Evolutionary conservation across 1,284 basidiomycete genomes (phyloP).

Genomic region (Psilocybe mexicana): DNA sequence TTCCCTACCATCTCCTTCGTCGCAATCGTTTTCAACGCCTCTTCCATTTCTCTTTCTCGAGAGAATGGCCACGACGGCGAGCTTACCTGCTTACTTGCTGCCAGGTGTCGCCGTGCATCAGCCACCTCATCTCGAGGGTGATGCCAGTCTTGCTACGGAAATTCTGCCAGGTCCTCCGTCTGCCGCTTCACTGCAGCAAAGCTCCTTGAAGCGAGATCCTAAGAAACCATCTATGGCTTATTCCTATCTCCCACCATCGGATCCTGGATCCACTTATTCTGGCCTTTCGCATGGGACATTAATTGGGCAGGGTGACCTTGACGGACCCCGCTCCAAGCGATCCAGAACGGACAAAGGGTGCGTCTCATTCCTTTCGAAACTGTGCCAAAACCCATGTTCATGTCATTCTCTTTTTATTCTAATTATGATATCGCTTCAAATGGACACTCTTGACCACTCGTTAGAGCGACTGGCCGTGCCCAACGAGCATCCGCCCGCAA

Average conservation of each 20-base stretch:
- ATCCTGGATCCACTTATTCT: constrained; percentile 82
- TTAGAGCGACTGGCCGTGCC: constrained; percentile 62
- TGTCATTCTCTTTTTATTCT: background rate
- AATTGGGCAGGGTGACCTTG: constrained; percentile 53
- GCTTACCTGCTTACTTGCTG: constrained; percentile 64
- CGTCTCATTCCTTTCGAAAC: constrained; percentile 33
- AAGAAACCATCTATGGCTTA: constrained; percentile 64
- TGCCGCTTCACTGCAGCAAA: constrained; percentile 64
- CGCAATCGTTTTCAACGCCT: constrained; percentile 24
- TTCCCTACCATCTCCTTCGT: constrained; percentile 29
- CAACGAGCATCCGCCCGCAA: constrained; percentile 75
- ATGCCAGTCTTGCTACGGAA: constrained; percentile 76
- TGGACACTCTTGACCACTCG: constrained; percentile 8
- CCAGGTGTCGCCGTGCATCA: constrained; percentile 69
- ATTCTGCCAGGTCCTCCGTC: constrained; percentile 81
- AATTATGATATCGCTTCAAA: background rate
- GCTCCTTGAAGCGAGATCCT: constrained; percentile 68
- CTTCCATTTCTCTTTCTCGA: constrained; percentile 21
- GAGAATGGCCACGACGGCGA: constrained; percentile 65
- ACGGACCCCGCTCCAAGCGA: constrained; percentile 70
- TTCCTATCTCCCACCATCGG: constrained; percentile 77
- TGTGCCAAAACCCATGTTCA: constrained; percentile 13
- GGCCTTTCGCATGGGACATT: constrained; percentile 65
- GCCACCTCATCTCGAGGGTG: constrained; percentile 76
- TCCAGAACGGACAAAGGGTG: constrained; percentile 71